phyloP scores from a whole-genome alignment of 2,329 filamentous ascomycete species.

The Cyphellophora attinorum region DNA sequence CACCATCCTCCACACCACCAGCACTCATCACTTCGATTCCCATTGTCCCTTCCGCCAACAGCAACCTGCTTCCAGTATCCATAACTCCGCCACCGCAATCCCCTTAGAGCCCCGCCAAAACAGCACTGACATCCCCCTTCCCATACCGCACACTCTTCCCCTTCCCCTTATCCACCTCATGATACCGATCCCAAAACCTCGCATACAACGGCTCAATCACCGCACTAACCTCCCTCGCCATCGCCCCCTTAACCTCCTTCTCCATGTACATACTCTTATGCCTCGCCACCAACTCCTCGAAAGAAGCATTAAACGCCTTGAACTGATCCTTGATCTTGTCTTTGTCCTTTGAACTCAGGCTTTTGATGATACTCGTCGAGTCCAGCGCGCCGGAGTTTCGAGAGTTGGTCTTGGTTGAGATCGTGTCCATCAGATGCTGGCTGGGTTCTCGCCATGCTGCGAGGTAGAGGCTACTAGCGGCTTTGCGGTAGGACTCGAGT shows the following conservation, averaged over 20 bases:
- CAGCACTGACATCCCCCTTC: slow-evolving; percentile 65
- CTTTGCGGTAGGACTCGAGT: slow-evolving; percentile 80
- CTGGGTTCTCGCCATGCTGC: slow-evolving; percentile 85
- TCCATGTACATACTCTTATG: slow-evolving; percentile 88
- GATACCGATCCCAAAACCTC: slow-evolving; percentile 93
- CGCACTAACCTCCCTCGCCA: slow-evolving; percentile 76
- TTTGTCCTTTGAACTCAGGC: slow-evolving; percentile 78
- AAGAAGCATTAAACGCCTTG: slow-evolving; percentile 76
- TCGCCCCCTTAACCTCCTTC: slow-evolving; percentile 69
- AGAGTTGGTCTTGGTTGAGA: slow-evolving; percentile 74
- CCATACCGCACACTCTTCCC: slow-evolving; percentile 98
- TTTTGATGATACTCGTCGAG: slow-evolving; percentile 74
- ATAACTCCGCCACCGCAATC: no score
- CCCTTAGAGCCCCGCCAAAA: slow-evolving; percentile 37
- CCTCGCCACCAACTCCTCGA: slow-evolving; percentile 75
- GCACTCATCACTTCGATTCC: no score
- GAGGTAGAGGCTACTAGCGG: slow-evolving; percentile 69
- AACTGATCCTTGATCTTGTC: slow-evolving; percentile 97
- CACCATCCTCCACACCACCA: no score
- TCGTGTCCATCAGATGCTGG: slow-evolving; percentile 75
- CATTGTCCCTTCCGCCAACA: no score
- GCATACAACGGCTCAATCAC: slow-evolving; percentile 92
- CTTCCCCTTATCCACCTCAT: slow-evolving; percentile 94
- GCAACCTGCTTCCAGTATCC: no score
- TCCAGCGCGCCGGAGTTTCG: slow-evolving; percentile 59